A percentile compares a stretch with the other conserved stretches of the same genome.
Evolutionary conservation across 2,329 filamentous ascomycete genomes (phyloP).

Genomic region (Endoconidiophora polonica): DNA sequence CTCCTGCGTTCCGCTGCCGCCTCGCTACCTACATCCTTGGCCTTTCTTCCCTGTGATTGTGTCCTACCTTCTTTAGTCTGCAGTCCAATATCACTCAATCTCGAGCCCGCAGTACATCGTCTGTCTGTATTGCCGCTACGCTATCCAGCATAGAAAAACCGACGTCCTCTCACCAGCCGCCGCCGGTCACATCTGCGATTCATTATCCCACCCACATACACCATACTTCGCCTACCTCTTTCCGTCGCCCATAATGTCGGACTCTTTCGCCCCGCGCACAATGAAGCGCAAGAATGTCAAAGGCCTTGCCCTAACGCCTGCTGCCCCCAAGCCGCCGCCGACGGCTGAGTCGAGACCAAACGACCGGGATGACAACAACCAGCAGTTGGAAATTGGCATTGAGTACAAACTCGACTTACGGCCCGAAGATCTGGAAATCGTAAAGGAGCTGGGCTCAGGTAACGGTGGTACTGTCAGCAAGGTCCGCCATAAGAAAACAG

Average conservation of each 20-base stretch:
- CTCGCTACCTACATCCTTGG: not conserved
- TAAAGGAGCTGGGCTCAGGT: conserved; percentile 88
- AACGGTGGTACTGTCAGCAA: conserved; percentile 98
- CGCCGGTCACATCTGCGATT: too few species aligned
- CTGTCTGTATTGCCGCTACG: too few species aligned
- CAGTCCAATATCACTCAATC: too few species aligned
- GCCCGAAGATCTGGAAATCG: conserved; percentile 77
- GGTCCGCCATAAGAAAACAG: conserved; percentile 84
- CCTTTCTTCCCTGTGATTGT: not conserved
- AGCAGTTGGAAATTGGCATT: conserved; percentile 79
- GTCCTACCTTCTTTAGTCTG: too few species aligned
- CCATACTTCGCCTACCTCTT: not conserved
- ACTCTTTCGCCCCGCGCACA: conserved; percentile 51
- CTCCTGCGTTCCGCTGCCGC: not conserved
- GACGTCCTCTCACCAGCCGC: too few species aligned
- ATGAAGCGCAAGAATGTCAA: conserved; percentile 99
- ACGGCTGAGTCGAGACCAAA: conserved; percentile 55
- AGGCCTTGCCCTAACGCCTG: conserved; percentile 72
- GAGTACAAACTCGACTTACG: conserved; percentile 89
- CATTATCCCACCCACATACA: too few species aligned
- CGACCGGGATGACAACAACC: conserved; percentile 40
- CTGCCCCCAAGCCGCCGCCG: conserved; percentile 52
- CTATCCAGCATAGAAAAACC: too few species aligned
- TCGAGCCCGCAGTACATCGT: too few species aligned
- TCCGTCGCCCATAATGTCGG: conserved; percentile 33